Evolutionary conservation across 1,284 basidiomycete species (phyloP).

Genomic region (Ceratobasidium sp.): DNA sequence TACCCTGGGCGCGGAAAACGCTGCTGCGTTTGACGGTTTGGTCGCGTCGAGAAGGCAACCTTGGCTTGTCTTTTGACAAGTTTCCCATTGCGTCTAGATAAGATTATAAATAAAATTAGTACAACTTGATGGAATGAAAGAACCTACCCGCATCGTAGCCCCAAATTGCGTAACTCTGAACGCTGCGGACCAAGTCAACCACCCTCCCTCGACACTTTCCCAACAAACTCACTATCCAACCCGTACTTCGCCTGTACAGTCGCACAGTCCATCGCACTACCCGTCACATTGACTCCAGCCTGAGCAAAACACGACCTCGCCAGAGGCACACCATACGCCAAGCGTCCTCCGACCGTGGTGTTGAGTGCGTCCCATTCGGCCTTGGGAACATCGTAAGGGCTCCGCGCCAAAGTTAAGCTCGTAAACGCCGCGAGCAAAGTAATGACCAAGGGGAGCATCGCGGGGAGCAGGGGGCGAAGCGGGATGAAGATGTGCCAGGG

Average conservation of each 20-base stretch:
- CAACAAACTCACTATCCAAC: slow-evolving; percentile 4
- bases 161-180: slow-evolving; percentile 28
- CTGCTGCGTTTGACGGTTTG: slow-evolving; percentile 13
- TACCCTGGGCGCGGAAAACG: slow-evolving; percentile 7
- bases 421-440: background rate
- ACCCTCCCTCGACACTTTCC: background rate
- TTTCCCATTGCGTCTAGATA: slow-evolving; percentile 37
- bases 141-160: slow-evolving; percentile 18
- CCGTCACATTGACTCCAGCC: slow-evolving; percentile 10
- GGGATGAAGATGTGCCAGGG: background rate
- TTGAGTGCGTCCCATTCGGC: slow-evolving; percentile 37
- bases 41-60: slow-evolving; percentile 30
- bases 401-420: background rate
- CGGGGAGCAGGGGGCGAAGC: slow-evolving; percentile 30
- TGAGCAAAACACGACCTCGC: slow-evolving; percentile 27
- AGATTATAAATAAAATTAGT: background rate
- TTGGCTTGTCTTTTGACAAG: slow-evolving; percentile 30
- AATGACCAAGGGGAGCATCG: slow-evolving; percentile 25
- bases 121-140: background rate
- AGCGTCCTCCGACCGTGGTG: slow-evolving; percentile 30
- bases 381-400: slow-evolving; percentile 15
- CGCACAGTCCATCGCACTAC: slow-evolving; percentile 18
- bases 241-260: slow-evolving; percentile 35
- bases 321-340: slow-evolving; percentile 14
- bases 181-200: slow-evolving; percentile 1